These are phyloP conservation scores for Scalesia atractyloides DNA, from an alignment of 129 eudicot genomes.

Conservation along the genomic window DNA sequence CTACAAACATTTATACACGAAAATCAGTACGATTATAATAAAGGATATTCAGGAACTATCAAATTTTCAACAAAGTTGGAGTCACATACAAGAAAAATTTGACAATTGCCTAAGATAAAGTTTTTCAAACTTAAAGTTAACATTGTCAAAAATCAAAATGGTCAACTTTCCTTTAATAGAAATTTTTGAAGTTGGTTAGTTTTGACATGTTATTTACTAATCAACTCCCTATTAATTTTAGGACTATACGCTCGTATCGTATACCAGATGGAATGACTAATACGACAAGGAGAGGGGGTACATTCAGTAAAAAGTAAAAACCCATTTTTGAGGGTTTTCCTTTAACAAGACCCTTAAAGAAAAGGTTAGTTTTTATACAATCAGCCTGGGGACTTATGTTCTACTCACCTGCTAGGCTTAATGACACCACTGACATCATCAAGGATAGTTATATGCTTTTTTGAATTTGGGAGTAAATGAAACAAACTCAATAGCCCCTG, in stretches of 20 bases:
- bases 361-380: not conserved
- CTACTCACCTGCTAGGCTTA: conserved; percentile 72
- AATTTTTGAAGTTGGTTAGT: not conserved
- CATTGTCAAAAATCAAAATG: not conserved
- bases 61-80: not conserved
- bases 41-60: not conserved
- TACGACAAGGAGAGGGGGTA: too few species aligned
- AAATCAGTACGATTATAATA: not conserved
- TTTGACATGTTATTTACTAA: not conserved
- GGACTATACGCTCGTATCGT: too few species aligned
- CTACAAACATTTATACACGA: conserved; percentile 34
- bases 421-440: conserved; percentile 69
- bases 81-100: not conserved
- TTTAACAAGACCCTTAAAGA: not conserved
- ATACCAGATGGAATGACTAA: too few species aligned
- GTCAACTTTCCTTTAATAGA: not conserved
- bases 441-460: conserved; percentile 66
- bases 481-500: conserved; percentile 47
- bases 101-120: not conserved
- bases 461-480: conserved; percentile 56
- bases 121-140: not conserved
- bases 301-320: too few species aligned
- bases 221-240: too few species aligned
- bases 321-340: not conserved
- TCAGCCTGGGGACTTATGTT: not conserved